Conservation (phyloP, 2,329 filamentous ascomycete genomes). For the Achaetomium macrosporum region DNA sequence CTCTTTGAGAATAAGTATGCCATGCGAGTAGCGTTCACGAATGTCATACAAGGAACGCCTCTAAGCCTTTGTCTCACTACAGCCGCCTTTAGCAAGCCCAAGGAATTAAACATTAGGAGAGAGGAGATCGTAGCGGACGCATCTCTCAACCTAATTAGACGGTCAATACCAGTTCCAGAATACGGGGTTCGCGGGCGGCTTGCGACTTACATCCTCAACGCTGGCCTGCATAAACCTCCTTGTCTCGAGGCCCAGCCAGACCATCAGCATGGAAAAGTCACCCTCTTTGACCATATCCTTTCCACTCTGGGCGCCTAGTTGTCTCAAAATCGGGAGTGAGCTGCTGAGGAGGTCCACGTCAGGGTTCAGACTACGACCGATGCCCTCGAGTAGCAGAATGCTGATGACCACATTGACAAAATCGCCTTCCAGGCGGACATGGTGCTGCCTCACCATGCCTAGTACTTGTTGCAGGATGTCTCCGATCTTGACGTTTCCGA, state of each 20-base stretch:
- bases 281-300: conserved; percentile 63
- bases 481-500: conserved; percentile 93
- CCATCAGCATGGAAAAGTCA: conserved; percentile 78
- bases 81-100: neutral
- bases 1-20: too few species aligned
- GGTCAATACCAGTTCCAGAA: neutral
- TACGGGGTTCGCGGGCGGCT: neutral
- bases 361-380: conserved; percentile 80
- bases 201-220: conserved; percentile 67
- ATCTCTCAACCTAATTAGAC: conserved; percentile 63
- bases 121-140: conserved; percentile 84
- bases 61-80: too few species aligned
- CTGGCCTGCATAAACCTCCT: conserved; percentile 85
- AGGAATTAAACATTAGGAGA: conserved; percentile 69
- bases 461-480: conserved; percentile 90
- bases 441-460: conserved; percentile 83
- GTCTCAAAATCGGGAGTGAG: conserved; percentile 81
- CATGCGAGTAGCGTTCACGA: too few species aligned
- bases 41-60: too few species aligned
- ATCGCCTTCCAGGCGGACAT: conserved; percentile 91
- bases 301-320: conserved; percentile 74
- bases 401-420: conserved; percentile 98
- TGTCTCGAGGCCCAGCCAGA: conserved; percentile 88
- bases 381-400: conserved; percentile 88
- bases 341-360: conserved; percentile 79